Conservation (phyloP, 495 filamentous ascomycete species). For the Podospora tetraspora region DNA sequence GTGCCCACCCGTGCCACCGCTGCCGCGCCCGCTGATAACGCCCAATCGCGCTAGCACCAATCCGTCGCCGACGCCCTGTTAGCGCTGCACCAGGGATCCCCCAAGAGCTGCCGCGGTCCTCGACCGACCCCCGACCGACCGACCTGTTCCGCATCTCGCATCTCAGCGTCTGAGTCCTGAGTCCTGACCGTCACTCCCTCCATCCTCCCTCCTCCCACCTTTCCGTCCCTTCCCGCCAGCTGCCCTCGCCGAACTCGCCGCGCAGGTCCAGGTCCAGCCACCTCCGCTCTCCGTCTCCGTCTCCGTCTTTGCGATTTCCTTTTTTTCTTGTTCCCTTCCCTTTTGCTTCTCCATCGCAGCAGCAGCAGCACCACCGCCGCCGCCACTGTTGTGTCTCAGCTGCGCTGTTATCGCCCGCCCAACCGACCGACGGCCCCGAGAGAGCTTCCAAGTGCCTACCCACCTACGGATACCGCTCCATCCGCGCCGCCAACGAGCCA, state of each 20-base stretch:
- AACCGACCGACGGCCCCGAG: background rate
- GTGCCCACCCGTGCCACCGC: background rate
- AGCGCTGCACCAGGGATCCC: background rate
- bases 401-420: slow-evolving; percentile 7
- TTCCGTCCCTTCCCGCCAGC: background rate
- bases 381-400: slow-evolving; percentile 1
- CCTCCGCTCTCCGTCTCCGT: background rate
- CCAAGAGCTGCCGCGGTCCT: too few relatives aligned
- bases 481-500: slow-evolving; percentile 4
- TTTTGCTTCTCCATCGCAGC: background rate
- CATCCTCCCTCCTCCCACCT: background rate
- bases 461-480: background rate
- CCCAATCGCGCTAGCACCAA: background rate
- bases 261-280: background rate
- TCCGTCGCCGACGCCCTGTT: background rate
- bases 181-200: background rate
- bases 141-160: background rate
- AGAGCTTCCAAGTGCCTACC: background rate
- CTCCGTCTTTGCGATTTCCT: background rate
- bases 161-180: background rate
- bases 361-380: background rate
- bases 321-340: background rate
- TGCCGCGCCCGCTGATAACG: background rate
- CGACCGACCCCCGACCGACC: too few relatives aligned
- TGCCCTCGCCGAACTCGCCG: background rate